Evolutionary conservation across 768 basidiomycete species (phyloP).

Genomic region (Mycena crocata): DNA sequence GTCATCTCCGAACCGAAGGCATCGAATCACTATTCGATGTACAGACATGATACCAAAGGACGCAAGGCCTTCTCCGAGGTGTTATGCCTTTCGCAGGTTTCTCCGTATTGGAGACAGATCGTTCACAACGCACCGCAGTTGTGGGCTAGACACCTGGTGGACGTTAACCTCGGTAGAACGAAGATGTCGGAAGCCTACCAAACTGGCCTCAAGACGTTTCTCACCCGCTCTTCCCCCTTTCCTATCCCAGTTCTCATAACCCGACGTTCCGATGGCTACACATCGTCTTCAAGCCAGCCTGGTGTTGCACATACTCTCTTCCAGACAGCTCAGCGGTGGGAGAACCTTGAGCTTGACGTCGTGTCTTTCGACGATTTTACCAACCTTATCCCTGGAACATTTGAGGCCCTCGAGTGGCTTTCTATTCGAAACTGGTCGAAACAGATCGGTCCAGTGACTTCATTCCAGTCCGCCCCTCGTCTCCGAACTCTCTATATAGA

Average conservation of each 20-base stretch:
- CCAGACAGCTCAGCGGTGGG: neutral
- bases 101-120: slow-evolving; percentile 14
- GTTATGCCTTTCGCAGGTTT: slow-evolving; percentile 16
- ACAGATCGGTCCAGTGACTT: neutral
- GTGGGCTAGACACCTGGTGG: slow-evolving; percentile 14
- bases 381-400: neutral
- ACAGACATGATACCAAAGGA: too few species aligned
- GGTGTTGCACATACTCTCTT: neutral
- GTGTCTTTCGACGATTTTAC: neutral
- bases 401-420: slow-evolving; percentile 9
- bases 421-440: neutral
- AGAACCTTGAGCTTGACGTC: neutral
- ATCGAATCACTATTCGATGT: too few species aligned
- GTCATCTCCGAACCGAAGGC: too few species aligned
- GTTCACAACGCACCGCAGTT: slow-evolving; percentile 1
- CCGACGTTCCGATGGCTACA: too few species aligned
- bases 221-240: slow-evolving; percentile 11
- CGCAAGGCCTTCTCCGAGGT: neutral
- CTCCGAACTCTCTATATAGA: neutral
- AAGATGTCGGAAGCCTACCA: neutral
- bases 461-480: slow-evolving; percentile 10
- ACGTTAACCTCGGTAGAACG: neutral
- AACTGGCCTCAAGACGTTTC: neutral
- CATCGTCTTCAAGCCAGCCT: neutral
- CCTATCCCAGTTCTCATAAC: slow-evolving; percentile 3